Evolutionary conservation across 345 rosid species (phyloP), one percentile per base, ranked within the genome.

Genomic region (Syzygium aromaticum): DNA sequence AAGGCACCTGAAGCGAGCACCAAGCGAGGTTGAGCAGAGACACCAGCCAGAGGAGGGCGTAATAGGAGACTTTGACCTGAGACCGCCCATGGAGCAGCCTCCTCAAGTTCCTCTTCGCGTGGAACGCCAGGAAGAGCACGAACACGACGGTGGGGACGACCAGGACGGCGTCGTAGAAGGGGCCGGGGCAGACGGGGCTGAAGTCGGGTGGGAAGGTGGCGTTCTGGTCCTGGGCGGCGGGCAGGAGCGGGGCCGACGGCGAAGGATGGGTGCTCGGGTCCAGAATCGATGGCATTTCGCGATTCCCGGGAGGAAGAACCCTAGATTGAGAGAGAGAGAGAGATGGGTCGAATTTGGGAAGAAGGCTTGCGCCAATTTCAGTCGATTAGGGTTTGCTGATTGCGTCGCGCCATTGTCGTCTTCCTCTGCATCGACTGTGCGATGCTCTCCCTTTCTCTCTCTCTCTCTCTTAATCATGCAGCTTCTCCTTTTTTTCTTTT

Each of bases 1-100:
- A 33, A 64, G 54, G 52, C 80, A 92, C 94, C 96, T 93, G 94
- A 87, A 94, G 90, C 86, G 87, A 92, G 91, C 93, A 91, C 96
- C 96, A 94, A 64, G 92, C 92, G 14, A 94, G 94, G 86, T 94
- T 93, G 87, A 94, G 92, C 64, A 84, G 83, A 16, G 89, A 84
- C 25, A 93, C 94, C 49, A 93, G 54, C 94, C 93, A 94, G 85
- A 93, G 92, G 85, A 94, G 92, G 77, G 91, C 89, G 86, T 92
- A 94, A 87, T 92, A 94, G 51, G 93, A 91, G 84, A 94, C 90
- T 93, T 93, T 85, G 56, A 93, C 86, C 49, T 89, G 88, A 13
- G 94, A 92, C 87, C 94, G 89, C 64, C 94, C 91, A 52, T 90
- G 88, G 85, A 84, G 88, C 40, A 94, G 93, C 90, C 90, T 94